Evolutionary conservation across 2,329 filamentous ascomycete species (phyloP).

Genomic region (Septoria linicola): DNA sequence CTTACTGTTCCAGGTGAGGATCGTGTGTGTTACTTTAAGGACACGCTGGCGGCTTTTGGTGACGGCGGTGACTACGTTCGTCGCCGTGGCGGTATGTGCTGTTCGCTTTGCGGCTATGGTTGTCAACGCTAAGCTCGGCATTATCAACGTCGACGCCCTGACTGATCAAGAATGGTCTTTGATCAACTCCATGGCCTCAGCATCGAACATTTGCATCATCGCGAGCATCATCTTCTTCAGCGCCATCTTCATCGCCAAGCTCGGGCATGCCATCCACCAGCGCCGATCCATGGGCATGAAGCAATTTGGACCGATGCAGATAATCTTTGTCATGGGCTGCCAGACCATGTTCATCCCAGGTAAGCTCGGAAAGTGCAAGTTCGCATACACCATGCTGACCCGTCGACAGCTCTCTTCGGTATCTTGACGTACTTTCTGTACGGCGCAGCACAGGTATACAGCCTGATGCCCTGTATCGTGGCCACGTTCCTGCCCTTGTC

Average conservation of each 20-base stretch:
- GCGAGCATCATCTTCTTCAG: conserved; percentile 63
- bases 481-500: conserved; percentile 65
- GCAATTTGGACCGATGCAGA: conserved; percentile 64
- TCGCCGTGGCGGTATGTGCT: conserved; percentile 54
- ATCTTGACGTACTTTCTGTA: conserved; percentile 54
- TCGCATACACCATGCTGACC: conserved; percentile 19
- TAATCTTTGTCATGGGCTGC: conserved; percentile 66
- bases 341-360: conserved; percentile 66
- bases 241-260: conserved; percentile 60
- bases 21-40: conserved; percentile 56
- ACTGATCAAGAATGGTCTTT: conserved; percentile 17
- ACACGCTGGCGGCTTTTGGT: conserved; percentile 47
- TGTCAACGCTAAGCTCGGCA: conserved; percentile 42
- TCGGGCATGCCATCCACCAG: conserved; percentile 57
- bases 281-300: conserved; percentile 58
- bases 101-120: conserved; percentile 56
- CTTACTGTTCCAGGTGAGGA: conserved; percentile 62
- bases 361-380: conserved; percentile 39
- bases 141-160: conserved; percentile 22
- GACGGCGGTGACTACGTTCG: conserved; percentile 47
- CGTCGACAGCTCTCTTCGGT: conserved; percentile 57
- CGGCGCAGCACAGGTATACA: conserved; percentile 53
- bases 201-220: conserved; percentile 53
- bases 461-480: conserved; percentile 57
- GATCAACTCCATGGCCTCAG: conserved; percentile 44